phyloP scores from a whole-genome alignment of 164 flowering plant species.

The Litsea cubeba region DNA sequence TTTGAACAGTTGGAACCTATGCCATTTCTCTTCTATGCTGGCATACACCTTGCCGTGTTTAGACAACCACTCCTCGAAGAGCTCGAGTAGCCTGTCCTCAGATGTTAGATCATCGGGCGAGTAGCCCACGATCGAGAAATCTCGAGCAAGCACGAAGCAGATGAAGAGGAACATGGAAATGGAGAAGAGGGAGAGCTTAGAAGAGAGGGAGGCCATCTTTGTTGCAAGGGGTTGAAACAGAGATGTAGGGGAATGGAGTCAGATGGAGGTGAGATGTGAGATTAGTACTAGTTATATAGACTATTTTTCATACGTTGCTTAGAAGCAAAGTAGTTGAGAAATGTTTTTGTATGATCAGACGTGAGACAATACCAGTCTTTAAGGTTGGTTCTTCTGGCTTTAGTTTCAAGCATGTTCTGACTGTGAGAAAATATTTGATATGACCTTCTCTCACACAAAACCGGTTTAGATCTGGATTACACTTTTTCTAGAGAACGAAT shows the following conservation, averaged over 20 bases:
- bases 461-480: too few relatives aligned
- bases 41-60: conserved; percentile 50
- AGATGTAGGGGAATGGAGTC: not conserved
- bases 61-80: conserved; percentile 64
- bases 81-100: conserved; percentile 47
- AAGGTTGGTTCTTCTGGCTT: conserved; percentile 36
- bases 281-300: conserved; percentile 11
- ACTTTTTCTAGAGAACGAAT: too few relatives aligned
- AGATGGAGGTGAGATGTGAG: not conserved
- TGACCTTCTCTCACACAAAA: too few relatives aligned
- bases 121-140: conserved; percentile 72
- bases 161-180: conserved; percentile 17
- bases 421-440: too few relatives aligned
- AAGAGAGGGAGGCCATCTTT: conserved; percentile 32
- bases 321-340: conserved; percentile 30
- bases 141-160: conserved; percentile 22
- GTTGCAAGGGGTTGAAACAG: not conserved
- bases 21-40: conserved; percentile 61
- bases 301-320: conserved; percentile 27
- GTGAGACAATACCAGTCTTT: conserved; percentile 28
- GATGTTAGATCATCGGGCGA: conserved; percentile 47
- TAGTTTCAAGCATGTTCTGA: not conserved
- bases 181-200: conserved; percentile 18
- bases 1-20: conserved; percentile 65
- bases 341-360: conserved; percentile 2